phyloP scores from a whole-genome alignment of 2,329 filamentous ascomycete genomes.

The Colletotrichum noveboracense region DNA sequence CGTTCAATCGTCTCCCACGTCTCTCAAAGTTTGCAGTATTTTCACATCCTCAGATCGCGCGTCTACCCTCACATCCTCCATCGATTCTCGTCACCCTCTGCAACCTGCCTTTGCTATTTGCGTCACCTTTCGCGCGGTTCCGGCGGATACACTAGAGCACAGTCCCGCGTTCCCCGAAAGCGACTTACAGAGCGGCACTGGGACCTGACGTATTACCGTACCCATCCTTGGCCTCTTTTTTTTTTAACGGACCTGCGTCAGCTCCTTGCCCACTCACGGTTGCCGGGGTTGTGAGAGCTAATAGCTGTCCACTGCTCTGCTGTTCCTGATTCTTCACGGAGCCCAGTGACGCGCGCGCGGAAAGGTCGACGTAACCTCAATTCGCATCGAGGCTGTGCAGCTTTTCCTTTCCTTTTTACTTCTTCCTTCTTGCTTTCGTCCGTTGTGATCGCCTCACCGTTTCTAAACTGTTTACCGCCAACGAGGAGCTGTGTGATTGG shows the following conservation, averaged over 20 bases:
- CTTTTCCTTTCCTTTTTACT: not conserved
- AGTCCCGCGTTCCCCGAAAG: not conserved
- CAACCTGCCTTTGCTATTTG: not conserved
- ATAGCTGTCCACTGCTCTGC: constrained; percentile 14
- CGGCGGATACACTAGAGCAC: not conserved
- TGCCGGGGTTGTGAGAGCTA: constrained; percentile 8
- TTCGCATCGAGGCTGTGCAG: not conserved
- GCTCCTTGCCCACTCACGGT: constrained; percentile 13
- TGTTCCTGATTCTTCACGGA: constrained; percentile 1
- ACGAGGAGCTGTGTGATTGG: not conserved
- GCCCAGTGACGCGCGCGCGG: not conserved
- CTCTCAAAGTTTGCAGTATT: not conserved
- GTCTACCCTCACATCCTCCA: not conserved
- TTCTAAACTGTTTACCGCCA: not conserved
- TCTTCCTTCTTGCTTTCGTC: not conserved
- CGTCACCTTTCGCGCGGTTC: not conserved
- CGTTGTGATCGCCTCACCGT: not conserved
- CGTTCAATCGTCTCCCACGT: not conserved
- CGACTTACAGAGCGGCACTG: not conserved
- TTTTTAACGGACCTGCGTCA: constrained; percentile 14
- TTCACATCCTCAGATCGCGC: not conserved
- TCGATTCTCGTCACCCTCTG: not conserved
- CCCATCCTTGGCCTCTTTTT: not conserved
- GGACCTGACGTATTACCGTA: not conserved
- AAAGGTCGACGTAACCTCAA: not conserved